Conservation (phyloP, 192 early-diverging fungal genomes). For the Podila horticola region DNA sequence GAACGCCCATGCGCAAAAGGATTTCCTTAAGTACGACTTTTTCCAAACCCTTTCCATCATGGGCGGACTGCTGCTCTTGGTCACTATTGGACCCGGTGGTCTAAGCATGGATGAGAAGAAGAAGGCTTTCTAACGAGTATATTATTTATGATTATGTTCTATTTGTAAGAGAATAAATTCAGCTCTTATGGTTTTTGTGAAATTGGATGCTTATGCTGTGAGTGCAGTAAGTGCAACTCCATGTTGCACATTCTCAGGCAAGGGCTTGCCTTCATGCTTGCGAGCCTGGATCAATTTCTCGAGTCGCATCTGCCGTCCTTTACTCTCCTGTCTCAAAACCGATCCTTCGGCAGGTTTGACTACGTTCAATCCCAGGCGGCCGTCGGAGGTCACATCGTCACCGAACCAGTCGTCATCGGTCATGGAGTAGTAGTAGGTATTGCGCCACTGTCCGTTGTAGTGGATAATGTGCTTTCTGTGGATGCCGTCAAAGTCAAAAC, state of each 20-base stretch:
- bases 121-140: constrained; percentile 80
- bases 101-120: constrained; percentile 98
- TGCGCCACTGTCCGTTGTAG: constrained; percentile 33
- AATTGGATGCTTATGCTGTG: neutral
- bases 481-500: constrained; percentile 41
- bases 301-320: constrained; percentile 14
- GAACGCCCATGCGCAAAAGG: constrained; percentile 80
- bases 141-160: neutral
- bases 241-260: constrained; percentile 4
- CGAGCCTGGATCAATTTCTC: constrained; percentile 13
- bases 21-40: constrained; percentile 98
- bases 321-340: too few species aligned
- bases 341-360: neutral
- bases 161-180: too few species aligned
- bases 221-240: constrained; percentile 5
- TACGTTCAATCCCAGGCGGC: neutral
- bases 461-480: constrained; percentile 48
- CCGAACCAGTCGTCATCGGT: constrained; percentile 53
- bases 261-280: constrained; percentile 22
- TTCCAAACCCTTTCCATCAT: constrained; percentile 97
- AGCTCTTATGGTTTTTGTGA: too few species aligned
- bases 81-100: constrained; percentile 92
- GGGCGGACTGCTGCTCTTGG: constrained; percentile 94
- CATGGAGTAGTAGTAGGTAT: constrained; percentile 43
- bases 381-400: constrained; percentile 13